These are phyloP conservation scores for Candolleomyces eurysporus DNA, from an alignment of 768 basidiomycete species.

Conservation along the genomic window DNA sequence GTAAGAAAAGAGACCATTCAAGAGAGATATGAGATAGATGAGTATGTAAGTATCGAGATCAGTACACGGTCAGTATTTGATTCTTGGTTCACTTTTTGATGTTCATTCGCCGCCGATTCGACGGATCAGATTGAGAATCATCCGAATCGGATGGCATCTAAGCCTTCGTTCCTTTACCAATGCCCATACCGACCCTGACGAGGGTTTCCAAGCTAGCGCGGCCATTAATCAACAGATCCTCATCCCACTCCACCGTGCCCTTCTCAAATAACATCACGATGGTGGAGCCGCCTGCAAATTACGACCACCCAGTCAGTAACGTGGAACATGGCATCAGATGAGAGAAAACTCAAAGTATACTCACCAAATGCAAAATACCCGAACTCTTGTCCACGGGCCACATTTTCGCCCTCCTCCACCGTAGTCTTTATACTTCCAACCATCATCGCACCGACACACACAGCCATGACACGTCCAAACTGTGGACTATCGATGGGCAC, in stretches of 20 bases:
- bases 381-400: slow-evolving; percentile 85
- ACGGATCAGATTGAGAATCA: not conserved
- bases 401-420: slow-evolving; percentile 76
- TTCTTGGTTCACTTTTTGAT: not conserved
- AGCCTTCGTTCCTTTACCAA: slow-evolving; percentile 43
- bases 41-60: not conserved
- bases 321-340: not conserved
- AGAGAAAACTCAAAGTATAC: slow-evolving; percentile 18
- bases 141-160: not conserved
- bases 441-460: slow-evolving; percentile 95
- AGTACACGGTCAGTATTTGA: no score
- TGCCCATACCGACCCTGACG: slow-evolving; percentile 84
- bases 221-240: slow-evolving; percentile 85
- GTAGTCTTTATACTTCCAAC: slow-evolving; percentile 88
- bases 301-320: not conserved
- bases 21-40: not conserved
- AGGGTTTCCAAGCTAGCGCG: slow-evolving; percentile 85
- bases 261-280: slow-evolving; percentile 90
- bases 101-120: no score
- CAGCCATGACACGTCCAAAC: slow-evolving; percentile 90
- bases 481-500: slow-evolving; percentile 87
- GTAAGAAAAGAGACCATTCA: not conserved
- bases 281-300: slow-evolving; percentile 74
- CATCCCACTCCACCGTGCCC: slow-evolving; percentile 84
- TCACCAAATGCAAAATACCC: slow-evolving; percentile 94